Conservation (phyloP, 495 filamentous ascomycete genomes). For the Hyaloscypha finlandica region DNA sequence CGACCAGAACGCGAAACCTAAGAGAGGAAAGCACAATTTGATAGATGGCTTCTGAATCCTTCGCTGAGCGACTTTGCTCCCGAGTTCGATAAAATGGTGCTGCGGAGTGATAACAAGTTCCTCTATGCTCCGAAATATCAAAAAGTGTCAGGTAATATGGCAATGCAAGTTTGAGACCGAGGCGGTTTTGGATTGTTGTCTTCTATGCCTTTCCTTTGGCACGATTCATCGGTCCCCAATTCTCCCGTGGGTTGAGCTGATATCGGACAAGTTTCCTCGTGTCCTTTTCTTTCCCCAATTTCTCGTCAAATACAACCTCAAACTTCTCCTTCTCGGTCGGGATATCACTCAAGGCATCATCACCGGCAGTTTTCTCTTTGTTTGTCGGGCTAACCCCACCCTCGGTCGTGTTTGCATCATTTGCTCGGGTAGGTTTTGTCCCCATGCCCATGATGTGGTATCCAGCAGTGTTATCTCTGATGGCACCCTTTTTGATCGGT, state of each 20-base stretch:
- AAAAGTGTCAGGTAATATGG: not conserved
- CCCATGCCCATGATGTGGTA: constrained; percentile 54
- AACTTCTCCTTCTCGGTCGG: constrained; percentile 37
- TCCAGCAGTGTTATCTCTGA: constrained; percentile 70
- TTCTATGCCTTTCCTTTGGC: constrained; percentile 52
- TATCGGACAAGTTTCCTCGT: constrained; percentile 73
- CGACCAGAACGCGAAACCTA: too few species aligned
- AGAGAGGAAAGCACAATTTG: not conserved
- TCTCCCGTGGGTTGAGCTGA: constrained; percentile 81
- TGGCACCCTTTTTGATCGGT: constrained; percentile 67
- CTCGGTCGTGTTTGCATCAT: constrained; percentile 18
- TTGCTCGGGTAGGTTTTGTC: constrained; percentile 17
- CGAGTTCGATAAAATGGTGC: not conserved
- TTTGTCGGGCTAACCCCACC: constrained; percentile 19
- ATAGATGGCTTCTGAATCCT: not conserved
- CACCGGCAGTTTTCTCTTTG: constrained; percentile 1
- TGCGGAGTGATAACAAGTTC: not conserved
- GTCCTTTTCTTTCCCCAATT: constrained; percentile 67
- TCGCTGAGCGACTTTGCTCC: not conserved
- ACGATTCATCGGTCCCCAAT: constrained; percentile 90
- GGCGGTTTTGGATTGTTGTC: not conserved
- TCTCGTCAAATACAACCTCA: constrained; percentile 79
- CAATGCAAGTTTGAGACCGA: not conserved
- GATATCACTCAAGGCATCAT: constrained; percentile 8
- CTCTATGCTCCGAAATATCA: not conserved